These are phyloP conservation scores for Annulohypoxylon maeteangense DNA, from an alignment of 495 filamentous ascomycete genomes.

Conservation along the genomic window DNA sequence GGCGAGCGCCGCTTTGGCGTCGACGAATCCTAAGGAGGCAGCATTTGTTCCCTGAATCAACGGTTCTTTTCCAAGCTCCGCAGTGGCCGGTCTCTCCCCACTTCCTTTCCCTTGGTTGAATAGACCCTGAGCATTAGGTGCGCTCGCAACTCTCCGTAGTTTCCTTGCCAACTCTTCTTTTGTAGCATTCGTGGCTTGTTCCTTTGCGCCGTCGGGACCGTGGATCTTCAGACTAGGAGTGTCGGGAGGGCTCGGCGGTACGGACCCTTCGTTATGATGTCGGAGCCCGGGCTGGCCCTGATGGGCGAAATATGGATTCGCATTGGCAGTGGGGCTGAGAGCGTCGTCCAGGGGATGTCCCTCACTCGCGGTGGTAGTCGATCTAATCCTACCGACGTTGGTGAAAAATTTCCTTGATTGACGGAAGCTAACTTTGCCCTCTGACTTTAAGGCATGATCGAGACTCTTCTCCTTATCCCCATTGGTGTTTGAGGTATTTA, in stretches of 20 bases:
- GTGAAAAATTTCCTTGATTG: slow-evolving; percentile 81
- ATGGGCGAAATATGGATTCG: slow-evolving; percentile 97
- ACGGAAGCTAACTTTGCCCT: slow-evolving; percentile 75
- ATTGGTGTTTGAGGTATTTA: slow-evolving; percentile 71
- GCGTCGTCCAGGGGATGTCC: slow-evolving; percentile 88
- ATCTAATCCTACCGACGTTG: slow-evolving; percentile 79
- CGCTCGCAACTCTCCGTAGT: slow-evolving; percentile 90
- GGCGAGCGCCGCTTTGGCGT: slow-evolving; percentile 49
- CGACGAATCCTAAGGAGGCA: slow-evolving; percentile 65
- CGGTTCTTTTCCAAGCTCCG: slow-evolving; percentile 82
- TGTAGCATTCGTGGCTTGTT: slow-evolving; percentile 78
- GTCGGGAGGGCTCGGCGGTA: slow-evolving; percentile 96
- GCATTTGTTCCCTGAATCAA: slow-evolving; percentile 67
- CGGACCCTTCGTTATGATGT: slow-evolving; percentile 93
- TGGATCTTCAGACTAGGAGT: slow-evolving; percentile 81
- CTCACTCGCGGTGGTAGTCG: slow-evolving; percentile 91
- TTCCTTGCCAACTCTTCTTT: slow-evolving; percentile 95
- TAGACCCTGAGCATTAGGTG: slow-evolving; percentile 94
- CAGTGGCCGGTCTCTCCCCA: slow-evolving; percentile 78
- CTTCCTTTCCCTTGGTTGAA: slow-evolving; percentile 73
- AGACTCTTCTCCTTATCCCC: slow-evolving; percentile 56
- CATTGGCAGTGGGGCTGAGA: slow-evolving; percentile 91
- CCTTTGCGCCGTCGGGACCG: slow-evolving; percentile 69
- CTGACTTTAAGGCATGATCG: slow-evolving; percentile 53
- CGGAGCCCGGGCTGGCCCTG: slow-evolving; percentile 92